Conservation (phyloP, 169 alveolate species). For the Babesia microti region DNA sequence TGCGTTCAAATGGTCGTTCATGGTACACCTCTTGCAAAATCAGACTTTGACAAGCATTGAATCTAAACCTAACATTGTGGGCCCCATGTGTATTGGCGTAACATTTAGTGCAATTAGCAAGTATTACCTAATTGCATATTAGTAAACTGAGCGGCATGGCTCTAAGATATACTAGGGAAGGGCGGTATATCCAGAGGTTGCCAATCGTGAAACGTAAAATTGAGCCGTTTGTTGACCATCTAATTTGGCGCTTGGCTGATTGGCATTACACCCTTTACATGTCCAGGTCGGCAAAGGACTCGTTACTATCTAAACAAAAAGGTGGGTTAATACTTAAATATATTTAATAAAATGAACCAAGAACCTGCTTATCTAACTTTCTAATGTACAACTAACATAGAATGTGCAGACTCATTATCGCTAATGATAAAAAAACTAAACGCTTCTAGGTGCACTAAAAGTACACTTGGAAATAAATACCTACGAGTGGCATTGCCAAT, state of each 20-base stretch:
- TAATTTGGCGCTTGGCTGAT: constrained; percentile 39
- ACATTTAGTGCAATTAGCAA: too few species aligned
- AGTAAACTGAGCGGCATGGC: constrained; percentile 13
- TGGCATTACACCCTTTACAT: constrained; percentile 41
- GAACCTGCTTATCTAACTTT: background rate
- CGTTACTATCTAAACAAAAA: constrained; percentile 23
- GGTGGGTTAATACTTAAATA: constrained; percentile 11
- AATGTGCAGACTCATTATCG: background rate
- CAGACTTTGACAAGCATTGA: too few species aligned
- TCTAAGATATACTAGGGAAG: constrained; percentile 29
- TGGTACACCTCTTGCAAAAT: too few species aligned
- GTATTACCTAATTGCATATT: too few species aligned
- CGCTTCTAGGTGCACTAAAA: constrained; percentile 5
- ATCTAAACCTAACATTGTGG: too few species aligned
- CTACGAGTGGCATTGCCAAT: constrained; percentile 50
- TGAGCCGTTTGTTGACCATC: constrained; percentile 36
- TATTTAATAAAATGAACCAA: background rate
- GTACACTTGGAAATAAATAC: constrained; percentile 2
- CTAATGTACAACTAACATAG: background rate
- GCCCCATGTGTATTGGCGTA: too few species aligned
- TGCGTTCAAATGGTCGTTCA: too few species aligned
- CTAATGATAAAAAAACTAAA: constrained; percentile 2
- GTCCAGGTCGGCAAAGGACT: constrained; percentile 23
- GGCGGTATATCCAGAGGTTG: constrained; percentile 25
- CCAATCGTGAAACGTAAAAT: constrained; percentile 14